Evolutionary conservation across 352 stramenopile species (phyloP).

Genomic region (Peronospora destructor): DNA sequence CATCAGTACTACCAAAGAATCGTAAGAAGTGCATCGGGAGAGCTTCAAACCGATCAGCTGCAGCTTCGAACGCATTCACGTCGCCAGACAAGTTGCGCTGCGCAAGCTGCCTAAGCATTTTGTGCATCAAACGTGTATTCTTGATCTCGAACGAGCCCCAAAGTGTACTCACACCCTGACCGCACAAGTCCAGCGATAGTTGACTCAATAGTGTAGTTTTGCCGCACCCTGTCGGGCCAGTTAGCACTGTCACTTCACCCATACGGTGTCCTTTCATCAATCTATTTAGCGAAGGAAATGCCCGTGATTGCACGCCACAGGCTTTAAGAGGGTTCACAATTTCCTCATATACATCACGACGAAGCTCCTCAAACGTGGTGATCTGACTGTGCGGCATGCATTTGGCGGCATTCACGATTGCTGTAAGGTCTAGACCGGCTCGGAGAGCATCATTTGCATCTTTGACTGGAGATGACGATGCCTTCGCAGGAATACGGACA

Average conservation of each 20-base stretch:
- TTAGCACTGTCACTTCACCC: conserved; percentile 98
- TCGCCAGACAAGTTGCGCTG: conserved; percentile 63
- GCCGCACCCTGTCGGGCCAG: conserved; percentile 92
- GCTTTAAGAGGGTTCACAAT: conserved; percentile 92
- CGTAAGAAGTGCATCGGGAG: conserved; percentile 98
- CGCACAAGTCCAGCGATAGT: conserved; percentile 86
- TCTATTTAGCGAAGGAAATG: conserved; percentile 91
- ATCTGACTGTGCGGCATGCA: conserved; percentile 91
- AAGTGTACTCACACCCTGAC: conserved; percentile 94
- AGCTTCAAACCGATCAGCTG: conserved; percentile 87
- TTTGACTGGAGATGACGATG: conserved; percentile 69
- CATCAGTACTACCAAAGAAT: conserved; percentile 95
- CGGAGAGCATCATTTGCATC: conserved; percentile 98
- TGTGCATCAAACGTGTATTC: conserved; percentile 95
- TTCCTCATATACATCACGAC: conserved; percentile 91
- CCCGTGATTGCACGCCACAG: conserved; percentile 87
- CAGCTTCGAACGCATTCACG: conserved; percentile 68
- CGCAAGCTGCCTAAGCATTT: conserved; percentile 95
- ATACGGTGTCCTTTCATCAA: conserved; percentile 95
- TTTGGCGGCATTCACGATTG: conserved; percentile 77
- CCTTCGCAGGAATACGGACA: conserved; percentile 63
- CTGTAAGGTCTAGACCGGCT: conserved; percentile 79
- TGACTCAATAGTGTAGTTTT: conserved; percentile 93
- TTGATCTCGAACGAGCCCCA: conserved; percentile 99
- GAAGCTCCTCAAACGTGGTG: conserved; percentile 89